A percentile compares a stretch with the other conserved stretches of the same genome.
These are phyloP conservation scores for Ustilago hordei DNA, from an alignment of 1,284 basidiomycete genomes.

Conservation along the genomic window DNA sequence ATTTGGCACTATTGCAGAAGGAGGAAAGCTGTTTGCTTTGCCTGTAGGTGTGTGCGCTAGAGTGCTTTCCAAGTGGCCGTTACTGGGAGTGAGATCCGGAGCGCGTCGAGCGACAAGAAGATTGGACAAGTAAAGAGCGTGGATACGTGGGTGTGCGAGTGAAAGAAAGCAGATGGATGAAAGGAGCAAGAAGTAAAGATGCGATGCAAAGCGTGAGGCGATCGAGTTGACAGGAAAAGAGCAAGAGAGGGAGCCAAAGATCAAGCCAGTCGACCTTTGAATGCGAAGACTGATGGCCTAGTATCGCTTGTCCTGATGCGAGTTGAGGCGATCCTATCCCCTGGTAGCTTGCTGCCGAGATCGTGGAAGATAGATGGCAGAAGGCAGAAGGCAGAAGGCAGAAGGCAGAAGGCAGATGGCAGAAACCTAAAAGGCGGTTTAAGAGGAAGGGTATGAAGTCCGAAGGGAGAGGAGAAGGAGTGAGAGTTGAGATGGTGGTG, in stretches of 20 bases:
- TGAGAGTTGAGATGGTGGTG: neutral
- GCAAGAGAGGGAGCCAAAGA: no score
- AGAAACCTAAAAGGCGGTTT: neutral
- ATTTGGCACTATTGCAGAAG: neutral
- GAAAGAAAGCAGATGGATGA: neutral
- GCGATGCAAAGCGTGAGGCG: neutral
- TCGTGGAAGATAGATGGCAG: neutral
- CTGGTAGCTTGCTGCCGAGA: conserved; percentile 2
- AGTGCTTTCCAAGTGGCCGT: neutral
- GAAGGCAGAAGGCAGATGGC: neutral
- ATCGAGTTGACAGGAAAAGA: no score
- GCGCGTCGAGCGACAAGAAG: neutral
- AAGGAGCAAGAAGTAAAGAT: neutral
- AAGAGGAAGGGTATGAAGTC: neutral
- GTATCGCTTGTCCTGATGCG: neutral
- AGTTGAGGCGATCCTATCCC: conserved; percentile 23
- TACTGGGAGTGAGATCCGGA: neutral
- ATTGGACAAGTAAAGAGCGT: neutral
- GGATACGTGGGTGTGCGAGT: neutral
- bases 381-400: neutral
- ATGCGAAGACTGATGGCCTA: neutral
- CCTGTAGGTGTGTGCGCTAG: neutral
- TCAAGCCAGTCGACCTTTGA: no score
- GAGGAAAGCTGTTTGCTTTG: neutral
- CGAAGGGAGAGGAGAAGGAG: conserved; percentile 3